A percentile compares a stretch with the other conserved stretches of the same genome.
These are phyloP conservation scores for Aspergillus bridgeri DNA, from an alignment of 495 filamentous ascomycete species.

Conservation along the genomic window DNA sequence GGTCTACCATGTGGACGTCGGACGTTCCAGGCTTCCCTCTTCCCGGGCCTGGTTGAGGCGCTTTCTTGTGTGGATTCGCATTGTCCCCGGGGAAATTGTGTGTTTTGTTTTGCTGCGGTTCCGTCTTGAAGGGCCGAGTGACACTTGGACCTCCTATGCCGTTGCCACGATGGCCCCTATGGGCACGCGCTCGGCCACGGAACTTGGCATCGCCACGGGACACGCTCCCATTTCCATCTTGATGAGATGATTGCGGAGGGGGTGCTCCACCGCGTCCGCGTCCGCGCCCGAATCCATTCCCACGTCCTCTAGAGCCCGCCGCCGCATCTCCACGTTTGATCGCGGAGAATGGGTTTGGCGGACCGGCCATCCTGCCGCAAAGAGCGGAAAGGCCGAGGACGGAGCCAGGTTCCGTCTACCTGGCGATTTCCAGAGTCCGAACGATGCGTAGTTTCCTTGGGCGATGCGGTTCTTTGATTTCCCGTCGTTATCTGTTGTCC, in stretches of 20 bases:
- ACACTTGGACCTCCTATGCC: conserved; percentile 18
- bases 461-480: neutral
- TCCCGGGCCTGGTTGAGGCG: conserved; percentile 16
- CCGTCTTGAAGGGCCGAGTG: conserved; percentile 7
- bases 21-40: conserved; percentile 16
- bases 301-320: conserved; percentile 28
- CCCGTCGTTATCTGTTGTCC: neutral
- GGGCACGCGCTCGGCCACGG: conserved; percentile 30
- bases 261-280: conserved; percentile 31
- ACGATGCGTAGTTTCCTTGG: neutral
- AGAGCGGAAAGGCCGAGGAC: conserved; percentile 23
- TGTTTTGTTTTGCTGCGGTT: conserved; percentile 22
- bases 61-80: neutral
- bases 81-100: neutral
- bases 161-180: conserved; percentile 20
- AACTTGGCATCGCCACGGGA: conserved; percentile 14
- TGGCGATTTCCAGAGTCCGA: neutral
- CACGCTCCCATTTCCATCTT: conserved; percentile 19
- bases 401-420: conserved; percentile 9
- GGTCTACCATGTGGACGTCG: conserved; percentile 13
- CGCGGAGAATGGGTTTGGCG: conserved; percentile 33
- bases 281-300: conserved; percentile 35
- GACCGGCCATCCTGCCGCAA: conserved; percentile 39
- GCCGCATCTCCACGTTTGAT: conserved; percentile 30
- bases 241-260: conserved; percentile 18